These are phyloP conservation scores for Clausena lansium DNA, from an alignment of 345 rosid species.

Conservation along the genomic window DNA sequence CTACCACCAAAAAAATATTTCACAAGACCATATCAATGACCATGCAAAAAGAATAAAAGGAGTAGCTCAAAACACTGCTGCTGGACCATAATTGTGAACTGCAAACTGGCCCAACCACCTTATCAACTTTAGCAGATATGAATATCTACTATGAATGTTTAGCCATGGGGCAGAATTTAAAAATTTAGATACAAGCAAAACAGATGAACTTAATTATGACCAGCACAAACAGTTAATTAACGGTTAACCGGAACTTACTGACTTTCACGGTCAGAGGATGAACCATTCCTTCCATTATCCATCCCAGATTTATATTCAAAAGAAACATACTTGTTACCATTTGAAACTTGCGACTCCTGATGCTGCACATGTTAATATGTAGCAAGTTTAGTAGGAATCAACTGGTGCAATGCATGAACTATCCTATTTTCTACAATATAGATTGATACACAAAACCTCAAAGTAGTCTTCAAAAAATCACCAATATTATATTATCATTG, in stretches of 20 bases:
- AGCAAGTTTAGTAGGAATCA: constrained; percentile 18
- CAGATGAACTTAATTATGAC: background rate
- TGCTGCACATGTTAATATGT: constrained; percentile 53
- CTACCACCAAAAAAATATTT: background rate
- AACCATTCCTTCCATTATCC: constrained; percentile 86
- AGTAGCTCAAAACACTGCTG: background rate
- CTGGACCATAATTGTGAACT: background rate
- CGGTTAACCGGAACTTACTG: constrained; percentile 67
- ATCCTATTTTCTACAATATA: background rate
- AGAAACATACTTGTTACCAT: constrained; percentile 82
- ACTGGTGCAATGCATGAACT: constrained; percentile 7
- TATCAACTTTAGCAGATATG: constrained; percentile 1
- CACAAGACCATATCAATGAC: background rate
- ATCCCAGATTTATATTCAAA: constrained; percentile 96
- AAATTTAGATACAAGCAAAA: background rate
- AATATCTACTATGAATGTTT: background rate
- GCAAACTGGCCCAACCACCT: background rate
- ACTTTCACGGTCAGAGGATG: constrained; percentile 95
- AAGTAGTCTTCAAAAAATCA: background rate
- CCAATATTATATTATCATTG: background rate
- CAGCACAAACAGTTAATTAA: constrained; percentile 12
- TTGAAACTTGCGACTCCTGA: constrained; percentile 76
- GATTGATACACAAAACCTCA: background rate
- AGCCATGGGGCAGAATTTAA: background rate
- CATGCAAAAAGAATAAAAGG: background rate